Conservation (phyloP, 139 green algal species). For the Limnomonas spitsbergensis region DNA sequence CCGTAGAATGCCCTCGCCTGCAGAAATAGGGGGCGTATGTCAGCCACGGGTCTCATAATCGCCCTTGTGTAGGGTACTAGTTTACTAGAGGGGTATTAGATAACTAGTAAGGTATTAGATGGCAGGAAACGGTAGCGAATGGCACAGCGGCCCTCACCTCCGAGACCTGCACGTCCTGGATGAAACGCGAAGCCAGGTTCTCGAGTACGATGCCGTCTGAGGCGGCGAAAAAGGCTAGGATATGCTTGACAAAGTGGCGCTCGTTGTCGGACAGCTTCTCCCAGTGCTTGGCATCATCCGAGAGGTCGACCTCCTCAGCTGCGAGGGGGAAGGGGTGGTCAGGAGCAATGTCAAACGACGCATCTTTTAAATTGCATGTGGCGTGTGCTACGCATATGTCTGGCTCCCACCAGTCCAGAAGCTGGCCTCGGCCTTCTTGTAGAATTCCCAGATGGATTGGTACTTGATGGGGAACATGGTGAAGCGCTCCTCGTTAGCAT, state of each 20-base stretch:
- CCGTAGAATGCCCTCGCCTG: slow-evolving; percentile 97
- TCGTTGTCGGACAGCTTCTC: slow-evolving; percentile 84
- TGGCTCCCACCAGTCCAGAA: slow-evolving; percentile 78
- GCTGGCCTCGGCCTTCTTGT: slow-evolving; percentile 94
- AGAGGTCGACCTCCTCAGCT: slow-evolving; percentile 96
- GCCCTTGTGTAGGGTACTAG: neutral
- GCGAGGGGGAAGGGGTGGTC: slow-evolving; percentile 14
- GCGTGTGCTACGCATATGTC: too few relatives aligned
- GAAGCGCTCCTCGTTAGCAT: slow-evolving; percentile 89
- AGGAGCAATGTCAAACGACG: too few relatives aligned
- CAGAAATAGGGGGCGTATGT: slow-evolving; percentile 1
- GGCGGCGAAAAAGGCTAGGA: slow-evolving; percentile 97
- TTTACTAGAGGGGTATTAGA: neutral
- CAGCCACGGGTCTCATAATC: slow-evolving; percentile 6
- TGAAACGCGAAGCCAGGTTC: slow-evolving; percentile 92
- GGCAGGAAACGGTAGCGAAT: neutral
- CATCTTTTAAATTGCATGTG: too few relatives aligned
- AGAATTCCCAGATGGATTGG: slow-evolving; percentile 85
- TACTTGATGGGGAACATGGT: slow-evolving; percentile 90
- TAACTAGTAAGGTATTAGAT: neutral
- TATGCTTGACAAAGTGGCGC: slow-evolving; percentile 92
- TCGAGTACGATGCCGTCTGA: slow-evolving; percentile 97
- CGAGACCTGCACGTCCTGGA: slow-evolving; percentile 87
- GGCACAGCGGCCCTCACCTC: slow-evolving; percentile 20
- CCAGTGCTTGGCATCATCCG: slow-evolving; percentile 89